Conservation (phyloP, 31 red algal genomes). For the Porphyra umbilicalis region DNA sequence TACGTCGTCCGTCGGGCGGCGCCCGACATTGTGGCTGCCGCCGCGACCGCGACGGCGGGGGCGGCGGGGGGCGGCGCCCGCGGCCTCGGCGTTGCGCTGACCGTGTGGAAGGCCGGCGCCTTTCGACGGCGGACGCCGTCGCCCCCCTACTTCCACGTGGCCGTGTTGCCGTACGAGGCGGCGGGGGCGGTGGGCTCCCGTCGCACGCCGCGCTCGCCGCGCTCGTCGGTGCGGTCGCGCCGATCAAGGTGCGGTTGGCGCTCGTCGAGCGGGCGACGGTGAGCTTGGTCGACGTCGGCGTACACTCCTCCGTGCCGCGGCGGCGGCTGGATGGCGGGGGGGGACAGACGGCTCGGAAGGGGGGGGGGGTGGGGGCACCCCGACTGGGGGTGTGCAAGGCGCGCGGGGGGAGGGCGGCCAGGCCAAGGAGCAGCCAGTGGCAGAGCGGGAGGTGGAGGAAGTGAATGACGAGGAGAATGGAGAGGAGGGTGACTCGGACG, state of each 20-base stretch:
- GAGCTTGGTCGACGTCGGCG: conserved; percentile 29
- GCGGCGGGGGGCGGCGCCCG: background rate
- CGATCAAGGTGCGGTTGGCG: conserved; percentile 23
- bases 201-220: background rate
- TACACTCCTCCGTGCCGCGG: background rate
- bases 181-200: conserved; percentile 10
- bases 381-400: no score
- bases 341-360: no score
- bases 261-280: conserved; percentile 48
- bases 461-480: no score
- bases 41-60: background rate
- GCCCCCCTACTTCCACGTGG: conserved; percentile 40
- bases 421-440: no score
- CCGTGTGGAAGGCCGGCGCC: conserved; percentile 41
- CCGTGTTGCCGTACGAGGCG: conserved; percentile 18
- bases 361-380: no score
- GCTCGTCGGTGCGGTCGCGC: conserved; percentile 11
- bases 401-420: no score
- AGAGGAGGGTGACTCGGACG: no score
- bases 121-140: conserved; percentile 28
- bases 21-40: background rate
- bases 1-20: conserved; percentile 45
- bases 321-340: background rate
- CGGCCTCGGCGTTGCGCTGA: conserved; percentile 12
- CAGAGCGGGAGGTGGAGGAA: no score